Base-by-base conservation (phyloP, 2,329 filamentous ascomycete genomes). In the Cordyceps cateniannulata region DNA sequence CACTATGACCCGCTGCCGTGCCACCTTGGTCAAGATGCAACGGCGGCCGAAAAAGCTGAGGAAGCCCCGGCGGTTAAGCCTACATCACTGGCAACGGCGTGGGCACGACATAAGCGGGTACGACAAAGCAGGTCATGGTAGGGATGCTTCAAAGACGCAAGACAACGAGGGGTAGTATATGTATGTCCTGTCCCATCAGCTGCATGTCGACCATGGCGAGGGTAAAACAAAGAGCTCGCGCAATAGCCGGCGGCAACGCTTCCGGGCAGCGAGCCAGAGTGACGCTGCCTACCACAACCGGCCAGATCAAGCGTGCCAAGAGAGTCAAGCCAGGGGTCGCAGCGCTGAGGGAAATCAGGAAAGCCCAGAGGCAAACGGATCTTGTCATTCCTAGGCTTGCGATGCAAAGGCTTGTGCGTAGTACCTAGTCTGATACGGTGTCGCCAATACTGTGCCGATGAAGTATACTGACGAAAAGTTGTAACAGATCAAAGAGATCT, bases 321-420 rank as follows among this genome's bases (percentile, higher is more conserved):
- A 83, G 89, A 66, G 92, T 91, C 70, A 83, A 79, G 61, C 89
- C 89, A 1, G 92, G 92, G 70, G 97, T 93, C 48, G 82, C 91
- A 66, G 93, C 95, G 59, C 82, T 98, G 60, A 88, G 89, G 75
- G 93, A 98, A 78, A 98, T 98, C 74, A 84, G 93, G 73, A 86
- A 85, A 69, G 96, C 96, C 74, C 95, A 98, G 77, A 89, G 87
- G 75, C 90, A 86, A 64, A 96, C 91, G 63, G 93, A 98, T 69
- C 85, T 98, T 32, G 79, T 98, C 54, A 83, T 98, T 66, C 81
- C 82, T 67, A 93, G 92, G 75, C 80, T 93, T 9, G 90, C 90
- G 16, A 93, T 95, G 75, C 83, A 90, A 66, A 85, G 90, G 72
- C 80, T 95, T 62, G 90, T 88, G 70, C 63, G 76, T 72, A 16